Evolutionary conservation across 129 eudicot species (phyloP), one percentile per base, ranked within the genome.

Genomic region (Ambrosia trifida): DNA sequence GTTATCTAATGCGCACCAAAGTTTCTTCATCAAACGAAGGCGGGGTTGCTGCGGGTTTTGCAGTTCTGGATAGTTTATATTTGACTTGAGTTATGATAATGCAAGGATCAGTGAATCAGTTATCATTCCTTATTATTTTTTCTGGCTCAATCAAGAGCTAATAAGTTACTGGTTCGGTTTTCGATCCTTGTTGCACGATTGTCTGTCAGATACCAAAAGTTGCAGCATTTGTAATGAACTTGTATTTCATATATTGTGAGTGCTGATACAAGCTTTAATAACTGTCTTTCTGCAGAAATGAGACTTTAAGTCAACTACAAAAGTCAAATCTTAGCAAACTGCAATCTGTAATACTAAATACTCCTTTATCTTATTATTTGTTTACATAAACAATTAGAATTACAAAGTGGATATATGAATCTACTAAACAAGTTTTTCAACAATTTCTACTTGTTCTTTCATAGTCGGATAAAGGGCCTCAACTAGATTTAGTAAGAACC

Each of bases 1-100:
- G 98, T 57, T 89, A 94, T 78, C 64, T 94, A 83, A 87, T 94
- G 98, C 89, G 98, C 31, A 94, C 98, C 52, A 94, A 94, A 83
- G 95, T 85, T 2, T 85, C 95, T 71, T 94, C 98, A 19, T 94
- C 98, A 36, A 84, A 94, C 28, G 98, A 94, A 53, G 98, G 98
- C 5, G 98, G 96, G 5, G 98, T 94, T 74, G 98, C 90, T 33
- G 95, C 98, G 11, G 98, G 98, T 3, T 94, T 85, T 80, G 98
- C 96, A 13, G 98, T 94, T 79, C 77, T 94, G 81, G 98, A 94
- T 72, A 89, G 98, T 77, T 45, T 94, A 19, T 94, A 94, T 79
- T 70, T 94, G 78, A 84, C 77, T 64, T 89, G 74, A 87, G 53
- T 53, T 41, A 41, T 5, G 45, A 59, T 20, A n/a, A 45, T 43